A percentile compares a stretch with the other conserved stretches of the same genome.
phyloP scores from a whole-genome alignment of 1,139 yeast genomes.

The Geotrichum klebahnii region DNA sequence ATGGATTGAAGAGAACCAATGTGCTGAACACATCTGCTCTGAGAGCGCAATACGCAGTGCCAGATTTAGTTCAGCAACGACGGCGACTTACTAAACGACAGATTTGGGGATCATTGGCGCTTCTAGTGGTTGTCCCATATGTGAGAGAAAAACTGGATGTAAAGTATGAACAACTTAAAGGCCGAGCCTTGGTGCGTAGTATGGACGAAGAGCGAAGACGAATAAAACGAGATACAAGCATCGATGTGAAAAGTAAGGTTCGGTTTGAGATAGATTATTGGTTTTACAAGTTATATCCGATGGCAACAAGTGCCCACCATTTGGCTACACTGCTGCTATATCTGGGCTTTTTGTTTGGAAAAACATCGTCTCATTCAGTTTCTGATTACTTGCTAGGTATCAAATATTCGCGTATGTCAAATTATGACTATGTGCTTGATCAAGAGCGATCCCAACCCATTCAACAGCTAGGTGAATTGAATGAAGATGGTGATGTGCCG shows the following conservation, averaged over 20 bases:
- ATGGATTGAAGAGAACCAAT: constrained; percentile 70
- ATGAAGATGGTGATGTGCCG: constrained; percentile 21
- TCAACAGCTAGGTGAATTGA: constrained; percentile 8
- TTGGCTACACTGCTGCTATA: constrained; percentile 57
- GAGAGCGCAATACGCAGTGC: constrained; percentile 36
- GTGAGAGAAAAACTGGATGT: constrained; percentile 64
- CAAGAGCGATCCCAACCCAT: constrained; percentile 20
- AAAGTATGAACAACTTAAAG: constrained; percentile 59
- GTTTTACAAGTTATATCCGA: constrained; percentile 62
- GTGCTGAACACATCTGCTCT: constrained; percentile 33
- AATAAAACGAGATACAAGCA: constrained; percentile 25
- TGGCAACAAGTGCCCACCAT: constrained; percentile 48
- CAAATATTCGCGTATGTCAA: constrained; percentile 65
- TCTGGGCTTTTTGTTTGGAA: constrained; percentile 65
- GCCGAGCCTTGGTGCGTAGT: constrained; percentile 53
- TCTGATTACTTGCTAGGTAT: constrained; percentile 60
- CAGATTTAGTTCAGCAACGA: constrained; percentile 52
- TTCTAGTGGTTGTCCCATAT: constrained; percentile 65
- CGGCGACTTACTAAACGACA: constrained; percentile 56
- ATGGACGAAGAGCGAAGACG: constrained; percentile 41
- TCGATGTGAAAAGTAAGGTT: constrained; percentile 26
- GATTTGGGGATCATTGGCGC: constrained; percentile 54
- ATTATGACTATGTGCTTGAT: constrained; percentile 55
- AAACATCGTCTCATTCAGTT: constrained; percentile 53
- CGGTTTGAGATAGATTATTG: constrained; percentile 40